Evolutionary conservation across 2,329 filamentous ascomycete genomes (phyloP).

Genomic region (Nemania sp.): DNA sequence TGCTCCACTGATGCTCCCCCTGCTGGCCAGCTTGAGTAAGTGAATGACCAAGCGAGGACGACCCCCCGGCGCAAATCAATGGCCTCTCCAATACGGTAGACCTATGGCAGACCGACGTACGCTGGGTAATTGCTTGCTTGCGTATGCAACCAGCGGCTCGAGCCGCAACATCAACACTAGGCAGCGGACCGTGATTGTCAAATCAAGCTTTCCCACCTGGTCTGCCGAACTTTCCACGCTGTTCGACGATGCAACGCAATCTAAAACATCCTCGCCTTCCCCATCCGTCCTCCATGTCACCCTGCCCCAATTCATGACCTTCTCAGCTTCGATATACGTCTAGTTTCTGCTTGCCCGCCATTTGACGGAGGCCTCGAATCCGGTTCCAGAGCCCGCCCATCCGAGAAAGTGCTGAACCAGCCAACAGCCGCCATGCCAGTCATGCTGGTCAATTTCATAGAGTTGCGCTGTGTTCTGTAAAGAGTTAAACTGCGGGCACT

Average conservation of each 20-base stretch:
- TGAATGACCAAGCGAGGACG: constrained; percentile 5
- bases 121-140: constrained; percentile 22
- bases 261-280: constrained; percentile 37
- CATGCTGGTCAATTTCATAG: neutral
- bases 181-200: constrained; percentile 32
- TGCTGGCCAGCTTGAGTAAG: constrained; percentile 19
- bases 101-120: too few species aligned
- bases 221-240: constrained; percentile 40
- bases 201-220: constrained; percentile 41
- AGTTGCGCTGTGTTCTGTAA: neutral
- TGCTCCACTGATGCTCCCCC: constrained; percentile 29
- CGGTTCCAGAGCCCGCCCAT: constrained; percentile 26
- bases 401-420: constrained; percentile 19
- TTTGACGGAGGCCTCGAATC: constrained; percentile 27
- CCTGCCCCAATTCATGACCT: constrained; percentile 22
- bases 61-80: constrained; percentile 26
- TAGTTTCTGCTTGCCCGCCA: constrained; percentile 18
- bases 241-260: constrained; percentile 39
- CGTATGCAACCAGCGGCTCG: constrained; percentile 42
- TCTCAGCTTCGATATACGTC: constrained; percentile 33
- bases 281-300: constrained; percentile 29
- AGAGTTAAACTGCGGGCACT: neutral
- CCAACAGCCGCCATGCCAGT: constrained; percentile 2
- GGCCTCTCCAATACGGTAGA: neutral
- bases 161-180: constrained; percentile 39